These are phyloP conservation scores for Urochloa ruziziensis DNA, from an alignment of 176 grass and related monocot genomes.

Conservation along the genomic window DNA sequence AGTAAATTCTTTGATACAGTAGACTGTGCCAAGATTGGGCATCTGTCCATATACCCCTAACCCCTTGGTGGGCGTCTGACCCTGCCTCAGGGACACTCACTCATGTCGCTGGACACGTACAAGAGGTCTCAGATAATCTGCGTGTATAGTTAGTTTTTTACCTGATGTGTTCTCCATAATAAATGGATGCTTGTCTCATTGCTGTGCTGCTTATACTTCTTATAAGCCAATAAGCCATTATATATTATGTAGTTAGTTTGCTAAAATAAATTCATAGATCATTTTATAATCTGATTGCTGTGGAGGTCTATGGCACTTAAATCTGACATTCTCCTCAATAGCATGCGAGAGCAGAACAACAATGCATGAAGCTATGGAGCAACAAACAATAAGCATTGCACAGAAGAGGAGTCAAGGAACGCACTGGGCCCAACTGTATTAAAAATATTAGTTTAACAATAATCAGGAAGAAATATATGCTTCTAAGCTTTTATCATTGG, in stretches of 20 bases:
- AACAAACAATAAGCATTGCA: conserved; percentile 98
- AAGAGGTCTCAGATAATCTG: neutral
- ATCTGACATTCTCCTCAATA: conserved; percentile 41
- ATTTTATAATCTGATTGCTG: conserved; percentile 11
- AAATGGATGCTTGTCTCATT: neutral
- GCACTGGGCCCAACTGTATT: no score
- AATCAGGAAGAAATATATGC: neutral
- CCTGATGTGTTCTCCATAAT: neutral
- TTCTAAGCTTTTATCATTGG: neutral
- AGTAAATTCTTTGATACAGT: neutral
- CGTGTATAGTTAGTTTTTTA: neutral
- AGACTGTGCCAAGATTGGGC: neutral
- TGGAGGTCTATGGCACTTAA: conserved; percentile 12
- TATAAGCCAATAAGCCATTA: neutral
- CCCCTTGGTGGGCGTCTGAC: neutral
- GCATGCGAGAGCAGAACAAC: conserved; percentile 94
- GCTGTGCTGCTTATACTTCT: neutral
- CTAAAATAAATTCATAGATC: neutral
- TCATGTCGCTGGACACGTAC: neutral
- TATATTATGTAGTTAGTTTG: neutral
- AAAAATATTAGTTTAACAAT: neutral
- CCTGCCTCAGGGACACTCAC: neutral
- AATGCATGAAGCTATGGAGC: conserved; percentile 99
- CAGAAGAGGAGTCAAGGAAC: no score
- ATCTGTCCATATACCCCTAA: neutral